phyloP scores from a whole-genome alignment of 805 yeast species.

The Maudiozyma bulderi region DNA sequence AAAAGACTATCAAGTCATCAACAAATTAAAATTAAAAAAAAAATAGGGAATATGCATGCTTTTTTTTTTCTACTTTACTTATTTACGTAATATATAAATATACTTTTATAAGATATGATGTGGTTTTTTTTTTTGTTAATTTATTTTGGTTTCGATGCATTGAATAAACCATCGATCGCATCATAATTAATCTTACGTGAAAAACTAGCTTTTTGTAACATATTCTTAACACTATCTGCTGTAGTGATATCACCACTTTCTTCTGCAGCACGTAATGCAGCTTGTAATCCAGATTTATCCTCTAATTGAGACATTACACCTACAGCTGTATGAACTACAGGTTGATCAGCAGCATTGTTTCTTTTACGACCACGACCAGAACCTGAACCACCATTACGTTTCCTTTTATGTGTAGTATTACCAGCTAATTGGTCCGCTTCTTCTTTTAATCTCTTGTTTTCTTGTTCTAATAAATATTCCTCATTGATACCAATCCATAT shows the following conservation, averaged over 20 bases:
- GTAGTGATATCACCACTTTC: slow-evolving; percentile 41
- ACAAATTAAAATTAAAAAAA: background rate
- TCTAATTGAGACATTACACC: slow-evolving; percentile 16
- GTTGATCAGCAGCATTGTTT: slow-evolving; percentile 14
- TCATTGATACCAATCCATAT: slow-evolving; percentile 87
- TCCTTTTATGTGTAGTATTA: slow-evolving; percentile 47
- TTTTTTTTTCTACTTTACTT: background rate
- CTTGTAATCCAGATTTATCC: slow-evolving; percentile 30
- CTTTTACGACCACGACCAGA: slow-evolving; percentile 14
- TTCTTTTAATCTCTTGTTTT: slow-evolving; percentile 66
- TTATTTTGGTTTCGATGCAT: slow-evolving; percentile 5
- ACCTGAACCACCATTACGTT: slow-evolving; percentile 18
- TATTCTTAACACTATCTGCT: slow-evolving; percentile 67
- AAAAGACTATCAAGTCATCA: background rate
- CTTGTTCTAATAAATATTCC: slow-evolving; percentile 78
- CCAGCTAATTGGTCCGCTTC: slow-evolving; percentile 88
- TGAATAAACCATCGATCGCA: slow-evolving; percentile 52
- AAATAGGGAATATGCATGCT: background rate
- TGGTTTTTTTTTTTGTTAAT: background rate
- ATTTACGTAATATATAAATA: background rate
- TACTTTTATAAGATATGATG: background rate
- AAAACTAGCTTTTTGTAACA: slow-evolving; percentile 65
- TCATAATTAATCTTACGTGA: slow-evolving; percentile 87
- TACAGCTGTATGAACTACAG: slow-evolving; percentile 15
- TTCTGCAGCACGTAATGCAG: slow-evolving; percentile 32